phyloP scores from a whole-genome alignment of 495 filamentous ascomycete genomes.

The Cenococcum geophilum region DNA sequence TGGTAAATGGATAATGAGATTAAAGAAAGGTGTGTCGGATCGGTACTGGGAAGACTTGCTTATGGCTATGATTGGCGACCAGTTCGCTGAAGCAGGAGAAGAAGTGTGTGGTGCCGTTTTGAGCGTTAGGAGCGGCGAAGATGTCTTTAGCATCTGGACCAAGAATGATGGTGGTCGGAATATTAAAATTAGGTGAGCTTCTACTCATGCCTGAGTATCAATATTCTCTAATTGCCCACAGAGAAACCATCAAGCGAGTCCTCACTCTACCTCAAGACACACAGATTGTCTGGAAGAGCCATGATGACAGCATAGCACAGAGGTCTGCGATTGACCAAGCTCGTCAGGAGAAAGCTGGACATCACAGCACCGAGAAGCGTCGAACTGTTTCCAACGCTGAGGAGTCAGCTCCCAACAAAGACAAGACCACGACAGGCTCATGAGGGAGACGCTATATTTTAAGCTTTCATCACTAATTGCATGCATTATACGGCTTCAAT shows the following conservation, averaged over 20 bases:
- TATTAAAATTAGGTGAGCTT: conserved; percentile 74
- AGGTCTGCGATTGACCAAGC: conserved; percentile 38
- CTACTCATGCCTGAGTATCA: background rate
- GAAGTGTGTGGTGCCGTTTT: conserved; percentile 93
- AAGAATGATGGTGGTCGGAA: conserved; percentile 85
- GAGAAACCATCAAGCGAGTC: conserved; percentile 87
- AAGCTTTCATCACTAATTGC: conserved; percentile 16
- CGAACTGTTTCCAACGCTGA: conserved; percentile 31
- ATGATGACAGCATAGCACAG: conserved; percentile 52
- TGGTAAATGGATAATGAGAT: conserved; percentile 91
- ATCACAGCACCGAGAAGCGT: conserved; percentile 34
- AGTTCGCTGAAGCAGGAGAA: conserved; percentile 88
- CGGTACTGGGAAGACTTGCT: conserved; percentile 97
- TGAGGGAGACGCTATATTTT: conserved; percentile 3
- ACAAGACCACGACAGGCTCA: conserved; percentile 19
- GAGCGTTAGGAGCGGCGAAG: conserved; percentile 90
- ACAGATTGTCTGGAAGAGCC: conserved; percentile 88
- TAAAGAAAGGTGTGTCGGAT: conserved; percentile 95
- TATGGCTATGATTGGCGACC: conserved; percentile 85
- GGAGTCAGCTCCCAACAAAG: conserved; percentile 22
- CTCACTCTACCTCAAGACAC: conserved; percentile 81
- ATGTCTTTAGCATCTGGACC: conserved; percentile 96
- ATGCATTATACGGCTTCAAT: conserved; percentile 29
- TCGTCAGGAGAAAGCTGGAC: conserved; percentile 34
- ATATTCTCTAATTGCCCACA: conserved; percentile 34